Evolutionary conservation across 1,139 yeast species (phyloP).

Genomic region (Sugiyamaella neomexicana): DNA sequence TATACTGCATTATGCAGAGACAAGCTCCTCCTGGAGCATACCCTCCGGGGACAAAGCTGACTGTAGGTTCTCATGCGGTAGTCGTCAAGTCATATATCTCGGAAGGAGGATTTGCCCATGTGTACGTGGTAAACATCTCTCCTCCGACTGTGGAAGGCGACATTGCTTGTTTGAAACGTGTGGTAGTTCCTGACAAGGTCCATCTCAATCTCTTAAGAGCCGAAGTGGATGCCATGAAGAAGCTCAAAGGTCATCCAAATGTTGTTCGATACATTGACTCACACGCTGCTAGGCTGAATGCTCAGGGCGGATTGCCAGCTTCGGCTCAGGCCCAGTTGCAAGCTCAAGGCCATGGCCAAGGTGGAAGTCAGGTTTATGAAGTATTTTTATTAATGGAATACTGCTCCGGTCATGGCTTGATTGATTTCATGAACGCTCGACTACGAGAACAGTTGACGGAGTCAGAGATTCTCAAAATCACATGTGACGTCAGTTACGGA

Average conservation of each 20-base stretch:
- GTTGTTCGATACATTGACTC: conserved; percentile 91
- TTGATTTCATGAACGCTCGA: conserved; percentile 93
- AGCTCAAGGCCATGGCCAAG: conserved; percentile 8
- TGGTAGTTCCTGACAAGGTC: conserved; percentile 70
- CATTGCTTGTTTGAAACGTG: conserved; percentile 66
- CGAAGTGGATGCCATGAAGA: conserved; percentile 81
- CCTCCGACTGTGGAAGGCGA: conserved; percentile 43
- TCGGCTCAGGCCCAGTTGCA: conserved; percentile 6
- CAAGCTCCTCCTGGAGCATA: conserved; percentile 51
- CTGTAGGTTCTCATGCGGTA: conserved; percentile 66
- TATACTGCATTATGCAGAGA: conserved; percentile 7
- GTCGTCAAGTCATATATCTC: conserved; percentile 61
- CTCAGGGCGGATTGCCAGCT: conserved; percentile 30
- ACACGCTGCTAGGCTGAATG: conserved; percentile 72
- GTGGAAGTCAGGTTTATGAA: conserved; percentile 54
- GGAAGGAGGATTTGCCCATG: conserved; percentile 80
- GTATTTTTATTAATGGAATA: conserved; percentile 91
- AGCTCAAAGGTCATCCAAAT: conserved; percentile 71
- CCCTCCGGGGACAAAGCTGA: conserved; percentile 61
- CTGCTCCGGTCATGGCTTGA: conserved; percentile 77
- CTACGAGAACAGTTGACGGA: conserved; percentile 79
- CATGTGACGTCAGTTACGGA: conserved; percentile 80
- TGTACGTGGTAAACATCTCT: conserved; percentile 60
- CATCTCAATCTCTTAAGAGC: conserved; percentile 66
- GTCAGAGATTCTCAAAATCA: conserved; percentile 75